These are phyloP conservation scores for Oehlia diaphana DNA, from an alignment of 192 early-diverging fungal genomes.

Conservation along the genomic window DNA sequence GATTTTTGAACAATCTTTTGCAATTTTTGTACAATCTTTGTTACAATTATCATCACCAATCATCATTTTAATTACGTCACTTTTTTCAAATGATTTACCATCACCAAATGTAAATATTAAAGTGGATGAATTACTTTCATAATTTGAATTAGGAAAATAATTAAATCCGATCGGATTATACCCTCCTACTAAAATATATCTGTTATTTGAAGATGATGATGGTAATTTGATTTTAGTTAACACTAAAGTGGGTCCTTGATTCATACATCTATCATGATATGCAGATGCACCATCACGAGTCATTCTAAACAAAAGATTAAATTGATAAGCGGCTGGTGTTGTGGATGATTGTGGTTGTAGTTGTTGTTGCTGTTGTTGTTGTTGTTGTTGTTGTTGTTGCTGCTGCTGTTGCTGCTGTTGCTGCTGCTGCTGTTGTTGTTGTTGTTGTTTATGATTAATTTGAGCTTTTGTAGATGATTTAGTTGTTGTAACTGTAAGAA, in stretches of 20 bases:
- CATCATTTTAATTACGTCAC: background rate
- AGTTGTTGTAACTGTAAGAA: background rate
- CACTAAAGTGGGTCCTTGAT: background rate
- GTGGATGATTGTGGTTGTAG: background rate
- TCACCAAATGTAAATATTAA: slow-evolving; percentile 21
- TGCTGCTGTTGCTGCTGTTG: too few relatives aligned
- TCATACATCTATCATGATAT: slow-evolving; percentile 10
- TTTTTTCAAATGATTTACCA: slow-evolving; percentile 16
- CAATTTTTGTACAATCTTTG: slow-evolving; percentile 4
- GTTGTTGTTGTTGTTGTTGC: too few relatives aligned
- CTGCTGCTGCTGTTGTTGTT: background rate
- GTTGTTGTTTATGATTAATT: background rate
- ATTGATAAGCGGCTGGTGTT: background rate
- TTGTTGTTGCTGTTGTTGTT: too few relatives aligned
- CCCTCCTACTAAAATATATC: background rate
- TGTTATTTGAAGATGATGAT: too few relatives aligned
- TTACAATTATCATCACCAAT: background rate
- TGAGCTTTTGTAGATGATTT: background rate
- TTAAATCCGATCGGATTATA: slow-evolving; percentile 20
- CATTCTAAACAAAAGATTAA: slow-evolving; percentile 15
- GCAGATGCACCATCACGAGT: background rate
- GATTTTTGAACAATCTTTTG: slow-evolving; percentile 1
- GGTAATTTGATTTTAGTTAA: background rate
- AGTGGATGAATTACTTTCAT: background rate
- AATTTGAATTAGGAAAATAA: background rate